Evolutionary conservation across 768 basidiomycete genomes (phyloP).

Genomic region (Kwoniella dejecticola): DNA sequence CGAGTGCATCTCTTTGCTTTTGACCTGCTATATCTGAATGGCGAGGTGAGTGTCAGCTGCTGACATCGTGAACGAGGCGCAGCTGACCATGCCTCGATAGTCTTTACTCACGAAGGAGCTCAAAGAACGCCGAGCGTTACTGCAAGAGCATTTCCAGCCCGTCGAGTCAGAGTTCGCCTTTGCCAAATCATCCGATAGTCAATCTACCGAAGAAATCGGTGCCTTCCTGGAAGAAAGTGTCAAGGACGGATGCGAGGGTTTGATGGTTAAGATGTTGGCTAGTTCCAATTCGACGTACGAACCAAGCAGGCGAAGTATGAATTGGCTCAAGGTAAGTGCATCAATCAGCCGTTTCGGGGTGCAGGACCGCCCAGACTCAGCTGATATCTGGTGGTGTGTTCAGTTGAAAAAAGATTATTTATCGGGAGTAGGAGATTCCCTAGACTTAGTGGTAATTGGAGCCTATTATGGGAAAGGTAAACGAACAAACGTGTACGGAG

Average conservation of each 20-base stretch:
- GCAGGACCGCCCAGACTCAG: neutral
- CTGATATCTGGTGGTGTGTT: neutral
- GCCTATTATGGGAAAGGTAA: slow-evolving; percentile 98
- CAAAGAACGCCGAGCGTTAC: slow-evolving; percentile 71
- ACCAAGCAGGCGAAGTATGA: slow-evolving; percentile 90
- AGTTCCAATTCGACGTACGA: slow-evolving; percentile 90
- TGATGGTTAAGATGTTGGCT: slow-evolving; percentile 99
- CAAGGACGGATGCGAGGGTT: slow-evolving; percentile 96
- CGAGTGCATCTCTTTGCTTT: slow-evolving; percentile 95
- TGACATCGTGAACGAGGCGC: neutral
- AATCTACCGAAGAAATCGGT: slow-evolving; percentile 91
- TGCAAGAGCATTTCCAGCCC: slow-evolving; percentile 75
- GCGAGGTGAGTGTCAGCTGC: slow-evolving; percentile 68
- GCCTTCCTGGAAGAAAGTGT: slow-evolving; percentile 92
- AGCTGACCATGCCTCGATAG: slow-evolving; percentile 57
- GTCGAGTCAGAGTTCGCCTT: slow-evolving; percentile 90
- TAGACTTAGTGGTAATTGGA: slow-evolving; percentile 96
- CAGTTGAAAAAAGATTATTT: slow-evolving; percentile 99
- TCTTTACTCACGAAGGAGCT: slow-evolving; percentile 78
- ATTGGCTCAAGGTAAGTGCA: slow-evolving; percentile 86
- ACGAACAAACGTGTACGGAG: slow-evolving; percentile 94
- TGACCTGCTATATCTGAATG: slow-evolving; percentile 93
- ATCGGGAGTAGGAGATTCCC: slow-evolving; percentile 91
- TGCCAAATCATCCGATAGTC: slow-evolving; percentile 84
- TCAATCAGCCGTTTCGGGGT: neutral